A percentile compares a stretch with the other conserved stretches of the same genome.
These are phyloP conservation scores for Prunus padus DNA, from an alignment of 306 rosid species.

Conservation along the genomic window DNA sequence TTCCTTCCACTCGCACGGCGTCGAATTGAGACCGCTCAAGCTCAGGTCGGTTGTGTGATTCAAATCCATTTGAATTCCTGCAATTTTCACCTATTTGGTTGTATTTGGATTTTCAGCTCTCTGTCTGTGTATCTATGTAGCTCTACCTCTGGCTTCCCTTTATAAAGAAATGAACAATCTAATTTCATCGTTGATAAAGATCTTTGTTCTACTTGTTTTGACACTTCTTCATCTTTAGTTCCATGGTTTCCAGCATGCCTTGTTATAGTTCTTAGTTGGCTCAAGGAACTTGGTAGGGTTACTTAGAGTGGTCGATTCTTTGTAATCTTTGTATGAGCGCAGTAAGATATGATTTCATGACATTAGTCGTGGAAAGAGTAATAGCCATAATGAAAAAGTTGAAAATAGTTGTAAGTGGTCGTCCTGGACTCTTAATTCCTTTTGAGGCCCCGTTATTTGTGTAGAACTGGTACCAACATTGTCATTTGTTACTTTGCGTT, in stretches of 20 bases:
- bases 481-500: neutral
- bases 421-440: neutral
- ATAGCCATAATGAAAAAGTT: neutral
- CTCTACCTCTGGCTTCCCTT: neutral
- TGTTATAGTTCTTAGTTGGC: neutral
- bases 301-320: neutral
- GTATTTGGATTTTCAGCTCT: neutral
- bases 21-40: conserved; percentile 99
- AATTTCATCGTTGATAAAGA: neutral
- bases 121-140: neutral
- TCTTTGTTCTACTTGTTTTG: neutral
- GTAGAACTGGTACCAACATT: neutral
- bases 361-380: neutral
- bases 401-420: neutral
- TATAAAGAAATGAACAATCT: no score
- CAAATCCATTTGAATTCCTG: neutral
- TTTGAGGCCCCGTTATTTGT: neutral
- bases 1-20: conserved; percentile 98
- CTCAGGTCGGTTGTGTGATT: conserved; percentile 53
- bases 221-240: neutral
- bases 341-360: neutral
- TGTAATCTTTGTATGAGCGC: neutral
- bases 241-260: neutral
- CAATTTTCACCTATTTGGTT: neutral
- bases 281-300: neutral